Evolutionary conservation across 345 rosid genomes (phyloP).

Genomic region (Heritiera littoralis): DNA sequence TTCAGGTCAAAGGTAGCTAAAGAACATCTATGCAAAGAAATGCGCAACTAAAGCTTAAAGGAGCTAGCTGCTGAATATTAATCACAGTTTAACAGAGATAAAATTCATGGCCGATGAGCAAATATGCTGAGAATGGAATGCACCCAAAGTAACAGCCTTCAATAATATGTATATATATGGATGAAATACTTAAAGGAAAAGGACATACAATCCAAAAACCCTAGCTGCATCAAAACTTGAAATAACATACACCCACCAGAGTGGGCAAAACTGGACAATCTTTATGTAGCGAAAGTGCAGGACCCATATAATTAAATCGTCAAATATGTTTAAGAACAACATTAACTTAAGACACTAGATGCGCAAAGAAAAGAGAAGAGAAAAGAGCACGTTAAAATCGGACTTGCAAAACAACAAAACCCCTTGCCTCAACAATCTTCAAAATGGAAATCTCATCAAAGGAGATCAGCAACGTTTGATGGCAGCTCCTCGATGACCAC

Average conservation of each 20-base stretch:
- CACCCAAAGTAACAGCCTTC: background rate
- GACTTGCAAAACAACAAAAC: conserved; percentile 32
- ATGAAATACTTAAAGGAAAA: background rate
- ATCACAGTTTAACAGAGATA: no score
- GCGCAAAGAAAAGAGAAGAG: background rate
- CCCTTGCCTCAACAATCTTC: conserved; percentile 34
- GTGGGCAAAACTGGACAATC: conserved; percentile 14
- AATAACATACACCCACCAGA: conserved; percentile 26
- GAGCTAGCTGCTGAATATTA: no score
- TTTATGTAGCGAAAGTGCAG: conserved; percentile 31
- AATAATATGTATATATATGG: background rate
- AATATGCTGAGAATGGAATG: background rate
- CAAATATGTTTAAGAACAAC: conserved; percentile 34
- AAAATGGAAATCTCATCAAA: conserved; percentile 38
- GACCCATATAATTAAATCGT: conserved; percentile 39
- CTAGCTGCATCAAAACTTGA: conserved; percentile 28
- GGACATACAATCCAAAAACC: conserved; percentile 12
- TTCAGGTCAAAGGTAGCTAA: no score
- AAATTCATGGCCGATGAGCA: no score
- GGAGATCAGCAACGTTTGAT: conserved; percentile 59
- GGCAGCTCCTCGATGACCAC: conserved; percentile 68
- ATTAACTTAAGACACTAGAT: conserved; percentile 30
- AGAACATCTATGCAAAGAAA: no score
- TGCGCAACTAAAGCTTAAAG: no score
- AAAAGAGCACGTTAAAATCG: conserved; percentile 25